Conservation (phyloP, 2,329 filamentous ascomycete genomes). For the Calonectria fujianensis region DNA sequence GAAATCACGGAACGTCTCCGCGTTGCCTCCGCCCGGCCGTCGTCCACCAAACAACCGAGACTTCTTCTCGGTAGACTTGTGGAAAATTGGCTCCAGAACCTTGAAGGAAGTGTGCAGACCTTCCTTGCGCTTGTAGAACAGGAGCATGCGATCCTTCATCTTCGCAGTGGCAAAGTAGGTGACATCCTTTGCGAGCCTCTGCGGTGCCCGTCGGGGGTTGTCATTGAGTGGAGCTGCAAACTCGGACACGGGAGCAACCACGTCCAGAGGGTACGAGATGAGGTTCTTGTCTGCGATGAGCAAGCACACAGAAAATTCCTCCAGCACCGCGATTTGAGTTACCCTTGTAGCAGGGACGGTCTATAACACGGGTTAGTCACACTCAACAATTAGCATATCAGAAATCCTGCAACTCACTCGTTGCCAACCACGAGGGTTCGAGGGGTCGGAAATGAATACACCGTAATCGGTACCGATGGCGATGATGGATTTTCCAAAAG, state of each 20-base stretch:
- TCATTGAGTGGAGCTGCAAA: constrained; percentile 79
- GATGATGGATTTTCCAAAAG: constrained; percentile 89
- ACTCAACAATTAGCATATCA: neutral
- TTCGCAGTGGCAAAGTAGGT: constrained; percentile 96
- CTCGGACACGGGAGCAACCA: constrained; percentile 80
- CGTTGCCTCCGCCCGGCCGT: constrained; percentile 79
- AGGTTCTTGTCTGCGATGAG: constrained; percentile 93
- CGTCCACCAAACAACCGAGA: constrained; percentile 79
- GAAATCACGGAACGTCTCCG: constrained; percentile 97
- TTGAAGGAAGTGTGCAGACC: constrained; percentile 95
- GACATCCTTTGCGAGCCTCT: constrained; percentile 93
- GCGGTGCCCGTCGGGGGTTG: constrained; percentile 88
- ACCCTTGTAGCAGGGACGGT: constrained; percentile 85
- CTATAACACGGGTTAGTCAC: constrained; percentile 64
- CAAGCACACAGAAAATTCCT: constrained; percentile 95
- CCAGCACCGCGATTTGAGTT: constrained; percentile 94
- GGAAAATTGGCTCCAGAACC: constrained; percentile 95
- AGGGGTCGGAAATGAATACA: constrained; percentile 90
- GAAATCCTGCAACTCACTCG: constrained; percentile 75
- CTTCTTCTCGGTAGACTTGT: constrained; percentile 91
- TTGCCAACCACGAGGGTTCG: constrained; percentile 92
- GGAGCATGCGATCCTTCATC: constrained; percentile 96
- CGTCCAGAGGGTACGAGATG: constrained; percentile 94
- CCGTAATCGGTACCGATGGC: constrained; percentile 97
- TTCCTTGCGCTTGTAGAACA: constrained; percentile 98